Percentiles rank a stretch among this genome's conserved stretches.
Evolutionary conservation across 306 rosid genomes (phyloP).

Genomic region (Prunus armeniaca): DNA sequence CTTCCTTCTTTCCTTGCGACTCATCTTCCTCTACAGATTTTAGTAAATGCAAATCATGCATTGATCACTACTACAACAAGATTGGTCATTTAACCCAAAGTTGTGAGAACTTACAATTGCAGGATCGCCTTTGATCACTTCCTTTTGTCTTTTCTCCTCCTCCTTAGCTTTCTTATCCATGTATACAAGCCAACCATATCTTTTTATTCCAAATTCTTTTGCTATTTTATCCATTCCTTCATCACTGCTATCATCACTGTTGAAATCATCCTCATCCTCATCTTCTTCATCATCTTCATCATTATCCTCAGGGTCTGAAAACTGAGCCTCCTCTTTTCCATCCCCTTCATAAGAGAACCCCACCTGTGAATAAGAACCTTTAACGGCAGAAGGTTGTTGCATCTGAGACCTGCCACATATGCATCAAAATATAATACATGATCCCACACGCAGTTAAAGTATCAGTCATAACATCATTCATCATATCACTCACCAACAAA

Average conservation of each 20-base stretch:
- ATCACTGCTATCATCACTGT: slow-evolving; percentile 92
- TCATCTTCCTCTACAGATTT: slow-evolving; percentile 75
- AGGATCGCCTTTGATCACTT: slow-evolving; percentile 96
- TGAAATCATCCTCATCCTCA: slow-evolving; percentile 71
- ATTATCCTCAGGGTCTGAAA: slow-evolving; percentile 71
- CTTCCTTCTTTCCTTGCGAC: slow-evolving; percentile 97
- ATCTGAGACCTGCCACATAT: slow-evolving; percentile 53
- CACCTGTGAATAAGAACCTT: slow-evolving; percentile 92
- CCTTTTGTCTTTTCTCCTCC: slow-evolving; percentile 92
- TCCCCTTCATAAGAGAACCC: slow-evolving; percentile 88
- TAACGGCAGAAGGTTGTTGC: slow-evolving; percentile 70
- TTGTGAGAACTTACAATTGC: slow-evolving; percentile 70
- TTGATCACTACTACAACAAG: slow-evolving; percentile 10
- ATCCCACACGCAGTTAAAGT: neutral
- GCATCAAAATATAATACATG: slow-evolving; percentile 23
- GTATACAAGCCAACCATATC: slow-evolving; percentile 98
- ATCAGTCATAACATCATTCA: neutral
- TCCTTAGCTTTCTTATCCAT: slow-evolving; percentile 97
- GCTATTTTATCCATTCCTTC: slow-evolving; percentile 98
- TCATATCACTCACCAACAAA: neutral
- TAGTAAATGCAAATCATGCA: slow-evolving; percentile 9
- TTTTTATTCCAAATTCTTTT: slow-evolving; percentile 88
- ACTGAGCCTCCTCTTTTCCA: slow-evolving; percentile 76
- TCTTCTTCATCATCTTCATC: slow-evolving; percentile 74
- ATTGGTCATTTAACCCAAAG: neutral